These are phyloP conservation scores for Niveomyces coronatus DNA, from an alignment of 2,329 filamentous ascomycete species.

Conservation along the genomic window DNA sequence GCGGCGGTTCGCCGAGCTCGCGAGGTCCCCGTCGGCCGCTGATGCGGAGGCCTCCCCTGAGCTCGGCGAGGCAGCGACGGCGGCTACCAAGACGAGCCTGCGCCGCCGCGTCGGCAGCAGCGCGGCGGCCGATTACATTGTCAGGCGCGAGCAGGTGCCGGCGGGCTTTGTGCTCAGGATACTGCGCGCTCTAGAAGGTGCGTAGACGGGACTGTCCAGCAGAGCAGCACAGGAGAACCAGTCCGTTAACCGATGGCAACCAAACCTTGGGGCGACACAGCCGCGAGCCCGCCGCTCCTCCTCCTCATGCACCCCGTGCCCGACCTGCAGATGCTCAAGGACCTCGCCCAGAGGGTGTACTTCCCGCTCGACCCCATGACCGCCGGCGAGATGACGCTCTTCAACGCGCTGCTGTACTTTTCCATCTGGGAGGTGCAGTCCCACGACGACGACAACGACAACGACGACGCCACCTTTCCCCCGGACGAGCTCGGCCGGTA, in stretches of 20 bases:
- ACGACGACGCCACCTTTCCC: no score
- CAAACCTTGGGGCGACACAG: no score
- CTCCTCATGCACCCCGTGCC: conserved; percentile 13
- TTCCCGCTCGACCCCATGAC: conserved; percentile 14
- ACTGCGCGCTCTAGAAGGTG: conserved; percentile 4
- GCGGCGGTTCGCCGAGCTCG: conserved; percentile 10
- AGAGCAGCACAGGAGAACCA: no score
- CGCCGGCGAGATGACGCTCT: conserved; percentile 11
- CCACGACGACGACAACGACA: conserved; percentile 3
- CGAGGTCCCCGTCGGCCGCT: conserved; percentile 6
- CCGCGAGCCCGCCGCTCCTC: no score
- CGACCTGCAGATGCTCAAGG: conserved; percentile 10
- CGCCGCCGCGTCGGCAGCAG: not conserved
- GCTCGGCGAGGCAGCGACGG: not conserved
- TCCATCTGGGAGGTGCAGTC: conserved; percentile 12
- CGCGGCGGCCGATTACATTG: not conserved
- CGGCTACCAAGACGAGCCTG: not conserved
- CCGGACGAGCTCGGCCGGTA: conserved; percentile 8
- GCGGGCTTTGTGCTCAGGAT: conserved; percentile 8
- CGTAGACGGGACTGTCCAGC: no score
- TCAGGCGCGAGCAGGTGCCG: conserved; percentile 3
- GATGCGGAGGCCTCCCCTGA: conserved; percentile 8
- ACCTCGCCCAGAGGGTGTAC: conserved; percentile 12
- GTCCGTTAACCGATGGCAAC: not conserved
- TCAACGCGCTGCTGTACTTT: conserved; percentile 13